Base-by-base conservation (phyloP, 2,329 filamentous ascomycete species). In the Delphinella strobiligena region DNA sequence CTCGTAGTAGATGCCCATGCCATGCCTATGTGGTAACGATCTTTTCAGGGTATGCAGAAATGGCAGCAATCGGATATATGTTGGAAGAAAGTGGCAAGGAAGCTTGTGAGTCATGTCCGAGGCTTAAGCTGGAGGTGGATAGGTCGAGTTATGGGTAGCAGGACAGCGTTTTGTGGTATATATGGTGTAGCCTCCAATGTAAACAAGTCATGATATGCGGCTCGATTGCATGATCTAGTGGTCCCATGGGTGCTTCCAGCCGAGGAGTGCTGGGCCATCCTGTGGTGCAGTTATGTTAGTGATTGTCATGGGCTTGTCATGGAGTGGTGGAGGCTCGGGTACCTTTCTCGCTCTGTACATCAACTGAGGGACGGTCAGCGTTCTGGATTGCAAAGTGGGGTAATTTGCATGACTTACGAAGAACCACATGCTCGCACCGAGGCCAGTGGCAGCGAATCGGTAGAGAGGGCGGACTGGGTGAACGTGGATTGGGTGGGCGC, bases 391-490 rank as follows among this genome's bases (percentile, higher is more conserved):
- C 3, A 10, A 9, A 11, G 1, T 4, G n/a, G 12, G 12, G 7
- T 7, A 12, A 27, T 12, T 27, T 27, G 7, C 7, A 27, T 3
- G 41, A 69, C 82, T 58, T 75, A 96, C 88, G 63, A 91, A 98
- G 68, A 98, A 96, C 91, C 91, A 98, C 91, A 96, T 98, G 67
- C 82, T 84, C 40, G 91, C 91, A 51, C 87, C 84, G 47, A 98
- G 72, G 46, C 80, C 84, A 33, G 86, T 95, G 34, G 84, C 89
- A 43, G 80, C 75, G 62, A 89, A 82, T 59, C 85, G 78, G 70
- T 96, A 94, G 49, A 94, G 57, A 34, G 76, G 77, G 46, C 75
- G 70, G 36, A 66, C 72, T 24, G 72, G 74, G 57, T 74, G 77
- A 56, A 81, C 62, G 56, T 71, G 65, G 51, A 74, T 61, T 41